Conservation (phyloP, 2,329 filamentous ascomycete species). For the Hypoxylon sp. region DNA sequence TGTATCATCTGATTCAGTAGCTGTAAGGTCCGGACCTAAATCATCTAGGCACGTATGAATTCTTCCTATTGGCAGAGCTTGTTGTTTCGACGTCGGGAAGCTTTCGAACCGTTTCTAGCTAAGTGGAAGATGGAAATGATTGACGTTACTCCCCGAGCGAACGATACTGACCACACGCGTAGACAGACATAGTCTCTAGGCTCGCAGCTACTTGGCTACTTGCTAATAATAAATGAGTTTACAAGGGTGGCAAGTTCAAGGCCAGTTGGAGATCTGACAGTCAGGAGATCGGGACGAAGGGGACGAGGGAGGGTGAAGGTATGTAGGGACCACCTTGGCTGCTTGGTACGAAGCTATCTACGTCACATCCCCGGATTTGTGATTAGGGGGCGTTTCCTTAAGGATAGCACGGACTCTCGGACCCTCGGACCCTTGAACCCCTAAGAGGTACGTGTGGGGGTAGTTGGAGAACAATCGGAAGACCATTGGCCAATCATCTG, state of each 20-base stretch:
- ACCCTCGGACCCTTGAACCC: conserved; percentile 8
- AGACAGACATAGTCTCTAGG: not conserved
- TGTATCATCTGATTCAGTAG: not conserved
- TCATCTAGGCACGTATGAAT: not conserved
- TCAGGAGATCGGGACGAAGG: not conserved
- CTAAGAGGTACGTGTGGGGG: not conserved
- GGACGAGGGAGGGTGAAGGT: not conserved
- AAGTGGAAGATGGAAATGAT: conserved; percentile 8
- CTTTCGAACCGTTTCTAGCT: conserved; percentile 5
- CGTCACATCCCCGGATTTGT: conserved; percentile 32
- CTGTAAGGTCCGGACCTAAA: not conserved
- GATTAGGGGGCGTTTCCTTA: conserved; percentile 21
- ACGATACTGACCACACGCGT: not conserved
- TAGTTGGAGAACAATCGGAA: not conserved
- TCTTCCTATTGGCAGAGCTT: conserved; percentile 1
- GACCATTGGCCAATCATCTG: conserved; percentile 31
- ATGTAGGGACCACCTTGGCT: too few species aligned
- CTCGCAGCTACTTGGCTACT: not conserved
- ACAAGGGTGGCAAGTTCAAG: not conserved
- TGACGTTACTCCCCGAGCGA: not conserved
- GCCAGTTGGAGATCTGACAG: conserved; percentile 5
- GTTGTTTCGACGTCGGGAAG: conserved; percentile 11
- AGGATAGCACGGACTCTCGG: conserved; percentile 16
- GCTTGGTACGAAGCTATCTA: conserved; percentile 23
- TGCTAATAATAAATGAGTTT: not conserved